Conservation (phyloP, 768 basidiomycete species). For the Hirschioporus abietinus region DNA sequence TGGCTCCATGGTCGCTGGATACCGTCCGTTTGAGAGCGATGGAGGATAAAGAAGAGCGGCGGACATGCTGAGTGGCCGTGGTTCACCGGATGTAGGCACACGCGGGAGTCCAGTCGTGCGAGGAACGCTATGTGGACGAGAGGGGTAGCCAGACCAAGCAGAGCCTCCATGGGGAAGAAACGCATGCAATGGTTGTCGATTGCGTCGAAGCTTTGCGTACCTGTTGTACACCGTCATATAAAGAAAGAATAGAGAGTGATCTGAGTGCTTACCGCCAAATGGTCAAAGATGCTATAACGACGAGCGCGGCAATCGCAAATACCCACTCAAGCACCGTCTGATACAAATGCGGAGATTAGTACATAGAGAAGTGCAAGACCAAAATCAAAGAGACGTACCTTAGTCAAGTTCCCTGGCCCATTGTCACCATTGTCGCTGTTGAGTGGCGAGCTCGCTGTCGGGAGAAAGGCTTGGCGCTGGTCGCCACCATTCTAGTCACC, state of each 20-base stretch:
- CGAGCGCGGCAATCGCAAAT: constrained; percentile 22
- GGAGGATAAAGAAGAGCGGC: background rate
- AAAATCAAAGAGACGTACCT: background rate
- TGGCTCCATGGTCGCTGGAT: background rate
- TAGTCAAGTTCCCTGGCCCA: background rate
- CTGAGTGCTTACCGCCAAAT: constrained; percentile 4
- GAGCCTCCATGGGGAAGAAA: background rate
- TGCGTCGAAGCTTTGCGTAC: constrained; percentile 8
- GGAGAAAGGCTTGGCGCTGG: background rate
- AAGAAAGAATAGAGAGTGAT: background rate
- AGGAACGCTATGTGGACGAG: constrained; percentile 17
- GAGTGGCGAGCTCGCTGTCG: background rate
- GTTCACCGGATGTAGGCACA: constrained; percentile 8
- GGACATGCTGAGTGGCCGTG: background rate
- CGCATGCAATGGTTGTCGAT: constrained; percentile 5
- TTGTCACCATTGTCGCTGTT: background rate
- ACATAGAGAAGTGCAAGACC: background rate
- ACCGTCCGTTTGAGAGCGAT: background rate
- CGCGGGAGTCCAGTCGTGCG: constrained; percentile 20
- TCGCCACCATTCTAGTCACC: background rate
- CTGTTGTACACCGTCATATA: background rate
- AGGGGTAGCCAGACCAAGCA: constrained; percentile 7
- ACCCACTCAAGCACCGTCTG: constrained; percentile 29
- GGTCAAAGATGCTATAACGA: constrained; percentile 19
- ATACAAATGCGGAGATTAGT: background rate